These are phyloP conservation scores for Kurtzmaniella natalensis DNA, from an alignment of 1,139 yeast genomes.

Conservation along the genomic window DNA sequence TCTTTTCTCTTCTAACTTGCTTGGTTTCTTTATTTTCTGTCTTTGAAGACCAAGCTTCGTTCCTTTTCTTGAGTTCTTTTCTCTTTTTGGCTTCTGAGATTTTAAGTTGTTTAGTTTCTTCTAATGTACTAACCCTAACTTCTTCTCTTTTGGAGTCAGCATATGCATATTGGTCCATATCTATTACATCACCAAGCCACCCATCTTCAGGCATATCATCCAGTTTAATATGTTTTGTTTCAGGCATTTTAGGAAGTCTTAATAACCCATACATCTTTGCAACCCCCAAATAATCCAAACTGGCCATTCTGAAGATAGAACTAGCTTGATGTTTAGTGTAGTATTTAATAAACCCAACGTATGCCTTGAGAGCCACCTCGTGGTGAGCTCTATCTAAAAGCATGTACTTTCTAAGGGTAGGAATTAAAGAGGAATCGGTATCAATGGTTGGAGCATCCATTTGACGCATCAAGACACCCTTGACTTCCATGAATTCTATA, in stretches of 20 bases:
- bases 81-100: conserved; percentile 46
- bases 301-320: conserved; percentile 75
- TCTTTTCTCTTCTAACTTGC: conserved; percentile 57
- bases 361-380: conserved; percentile 74
- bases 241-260: conserved; percentile 94
- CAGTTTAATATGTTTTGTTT: conserved; percentile 51
- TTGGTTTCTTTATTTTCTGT: conserved; percentile 59
- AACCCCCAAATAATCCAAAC: conserved; percentile 66
- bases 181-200: conserved; percentile 60
- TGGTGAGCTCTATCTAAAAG: conserved; percentile 72
- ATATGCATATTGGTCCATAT: conserved; percentile 66
- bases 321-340: conserved; percentile 89
- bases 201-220: conserved; percentile 58
- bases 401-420: conserved; percentile 51
- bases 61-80: conserved; percentile 46
- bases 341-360: conserved; percentile 78
- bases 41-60: conserved; percentile 80
- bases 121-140: conserved; percentile 55
- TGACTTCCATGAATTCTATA: conserved; percentile 74
- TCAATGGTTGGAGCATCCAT: conserved; percentile 24
- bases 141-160: conserved; percentile 62
- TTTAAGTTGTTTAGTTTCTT: conserved; percentile 39
- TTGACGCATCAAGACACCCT: conserved; percentile 53
- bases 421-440: conserved; percentile 29
- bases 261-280: conserved; percentile 78